Conservation (phyloP, 1,284 basidiomycete species). For the Kwoniella shivajii region DNA sequence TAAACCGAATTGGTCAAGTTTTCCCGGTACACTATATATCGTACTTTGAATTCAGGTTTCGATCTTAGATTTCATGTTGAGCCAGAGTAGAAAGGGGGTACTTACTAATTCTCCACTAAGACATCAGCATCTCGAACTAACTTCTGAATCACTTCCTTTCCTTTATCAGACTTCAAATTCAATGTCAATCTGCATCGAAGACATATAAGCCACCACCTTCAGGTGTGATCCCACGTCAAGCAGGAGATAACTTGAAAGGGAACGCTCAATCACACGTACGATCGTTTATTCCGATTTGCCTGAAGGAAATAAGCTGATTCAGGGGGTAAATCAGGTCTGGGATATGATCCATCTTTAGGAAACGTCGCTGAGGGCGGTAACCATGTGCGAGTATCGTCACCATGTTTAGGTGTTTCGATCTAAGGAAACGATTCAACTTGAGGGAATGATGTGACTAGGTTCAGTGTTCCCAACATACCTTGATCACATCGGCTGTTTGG, state of each 20-base stretch:
- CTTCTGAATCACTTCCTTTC: constrained; percentile 73
- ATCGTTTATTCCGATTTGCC: constrained; percentile 86
- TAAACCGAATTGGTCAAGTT: constrained; percentile 79
- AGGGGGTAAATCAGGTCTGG: constrained; percentile 68
- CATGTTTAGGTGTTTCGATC: constrained; percentile 74
- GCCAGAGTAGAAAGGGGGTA: background rate
- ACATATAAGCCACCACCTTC: no score
- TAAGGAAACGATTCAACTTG: constrained; percentile 42
- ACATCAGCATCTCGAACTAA: constrained; percentile 78
- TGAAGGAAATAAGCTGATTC: constrained; percentile 93
- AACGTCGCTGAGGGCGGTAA: constrained; percentile 73
- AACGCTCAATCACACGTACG: constrained; percentile 45
- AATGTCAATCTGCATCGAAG: constrained; percentile 63
- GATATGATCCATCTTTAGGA: constrained; percentile 49
- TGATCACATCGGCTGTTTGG: constrained; percentile 79
- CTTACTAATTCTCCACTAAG: constrained; percentile 83
- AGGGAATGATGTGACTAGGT: constrained; percentile 3
- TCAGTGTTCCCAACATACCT: constrained; percentile 44
- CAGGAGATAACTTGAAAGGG: background rate
- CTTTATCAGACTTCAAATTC: constrained; percentile 72
- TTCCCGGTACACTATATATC: constrained; percentile 58
- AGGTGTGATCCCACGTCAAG: background rate
- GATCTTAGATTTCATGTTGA: background rate
- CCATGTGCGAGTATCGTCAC: constrained; percentile 92
- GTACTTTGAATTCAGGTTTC: background rate